Evolutionary conservation across 495 filamentous ascomycete species (phyloP).

Genomic region (Sporormia fimetaria): DNA sequence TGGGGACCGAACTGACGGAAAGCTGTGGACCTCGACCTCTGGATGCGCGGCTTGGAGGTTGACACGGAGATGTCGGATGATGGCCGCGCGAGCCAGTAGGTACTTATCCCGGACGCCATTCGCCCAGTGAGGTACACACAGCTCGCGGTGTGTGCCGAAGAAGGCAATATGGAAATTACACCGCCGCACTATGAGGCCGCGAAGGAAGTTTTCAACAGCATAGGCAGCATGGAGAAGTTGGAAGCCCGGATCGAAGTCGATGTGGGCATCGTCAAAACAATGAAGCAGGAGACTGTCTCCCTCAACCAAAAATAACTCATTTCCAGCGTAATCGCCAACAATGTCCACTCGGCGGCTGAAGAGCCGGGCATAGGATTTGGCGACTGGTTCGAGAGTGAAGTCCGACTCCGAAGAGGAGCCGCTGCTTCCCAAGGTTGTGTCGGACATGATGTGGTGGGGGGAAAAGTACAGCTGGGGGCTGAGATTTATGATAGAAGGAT

Average conservation of each 20-base stretch:
- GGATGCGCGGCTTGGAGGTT: constrained; percentile 28
- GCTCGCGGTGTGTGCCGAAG: constrained; percentile 42
- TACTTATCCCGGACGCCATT: constrained; percentile 37
- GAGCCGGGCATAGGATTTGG: too few species aligned
- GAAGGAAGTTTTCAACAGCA: constrained; percentile 52
- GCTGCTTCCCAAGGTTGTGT: too few species aligned
- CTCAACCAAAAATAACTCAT: constrained; percentile 60
- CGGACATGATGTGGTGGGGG: too few species aligned
- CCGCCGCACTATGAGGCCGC: constrained; percentile 45
- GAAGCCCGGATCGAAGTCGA: constrained; percentile 59
- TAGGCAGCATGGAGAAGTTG: constrained; percentile 62
- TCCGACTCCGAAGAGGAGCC: too few species aligned
- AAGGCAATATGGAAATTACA: constrained; percentile 62
- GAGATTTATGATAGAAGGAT: too few species aligned
- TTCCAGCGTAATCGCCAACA: constrained; percentile 62
- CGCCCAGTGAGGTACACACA: constrained; percentile 36
- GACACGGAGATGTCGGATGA: constrained; percentile 50
- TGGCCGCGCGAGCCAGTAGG: constrained; percentile 46
- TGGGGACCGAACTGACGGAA: constrained; percentile 36
- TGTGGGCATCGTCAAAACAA: constrained; percentile 44
- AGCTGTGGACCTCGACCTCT: constrained; percentile 36
- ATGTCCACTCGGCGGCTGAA: constrained; percentile 41
- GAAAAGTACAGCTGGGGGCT: too few species aligned
- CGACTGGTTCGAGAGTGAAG: too few species aligned
- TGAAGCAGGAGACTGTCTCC: constrained; percentile 59